These are phyloP conservation scores for Wickerhamiella pararugosa DNA, from an alignment of 1,139 yeast species.

Conservation along the genomic window DNA sequence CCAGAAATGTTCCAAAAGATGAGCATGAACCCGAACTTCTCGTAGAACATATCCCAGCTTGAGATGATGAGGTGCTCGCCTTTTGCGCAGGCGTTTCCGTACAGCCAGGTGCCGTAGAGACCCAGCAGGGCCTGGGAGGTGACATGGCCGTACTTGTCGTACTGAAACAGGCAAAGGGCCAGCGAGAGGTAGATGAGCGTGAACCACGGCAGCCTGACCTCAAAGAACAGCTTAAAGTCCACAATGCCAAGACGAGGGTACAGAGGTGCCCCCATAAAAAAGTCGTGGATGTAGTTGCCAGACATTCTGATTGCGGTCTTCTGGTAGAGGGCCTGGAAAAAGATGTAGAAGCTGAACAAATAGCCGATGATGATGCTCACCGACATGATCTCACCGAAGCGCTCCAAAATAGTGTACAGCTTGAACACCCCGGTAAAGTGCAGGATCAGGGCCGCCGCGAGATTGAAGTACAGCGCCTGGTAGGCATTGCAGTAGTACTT, in stretches of 20 bases:
- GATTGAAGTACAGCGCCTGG: slow-evolving; percentile 61
- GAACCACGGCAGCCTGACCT: slow-evolving; percentile 95
- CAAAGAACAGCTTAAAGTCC: slow-evolving; percentile 93
- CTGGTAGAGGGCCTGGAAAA: slow-evolving; percentile 35
- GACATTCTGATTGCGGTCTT: slow-evolving; percentile 67
- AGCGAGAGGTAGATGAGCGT: slow-evolving; percentile 65
- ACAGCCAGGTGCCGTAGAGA: slow-evolving; percentile 77
- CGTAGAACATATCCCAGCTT: slow-evolving; percentile 99
- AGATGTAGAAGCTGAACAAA: slow-evolving; percentile 50
- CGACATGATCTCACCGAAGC: slow-evolving; percentile 86
- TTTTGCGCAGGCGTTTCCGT: slow-evolving; percentile 93
- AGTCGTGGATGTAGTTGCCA: slow-evolving; percentile 77
- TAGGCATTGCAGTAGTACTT: slow-evolving; percentile 91
- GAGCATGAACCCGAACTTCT: slow-evolving; percentile 95
- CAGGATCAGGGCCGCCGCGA: slow-evolving; percentile 40
- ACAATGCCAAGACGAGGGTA: slow-evolving; percentile 89
- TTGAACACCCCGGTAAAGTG: slow-evolving; percentile 65
- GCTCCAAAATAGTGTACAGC: slow-evolving; percentile 56
- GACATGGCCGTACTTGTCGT: slow-evolving; percentile 64
- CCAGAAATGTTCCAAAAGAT: slow-evolving; percentile 99
- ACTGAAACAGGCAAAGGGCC: slow-evolving; percentile 64
- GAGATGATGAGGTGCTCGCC: slow-evolving; percentile 97
- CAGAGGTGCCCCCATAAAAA: slow-evolving; percentile 94
- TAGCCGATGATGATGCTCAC: slow-evolving; percentile 74
- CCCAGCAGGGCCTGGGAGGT: slow-evolving; percentile 63